Base-by-base conservation (phyloP, 768 basidiomycete species). In the Termitomyces sp. region DNA sequence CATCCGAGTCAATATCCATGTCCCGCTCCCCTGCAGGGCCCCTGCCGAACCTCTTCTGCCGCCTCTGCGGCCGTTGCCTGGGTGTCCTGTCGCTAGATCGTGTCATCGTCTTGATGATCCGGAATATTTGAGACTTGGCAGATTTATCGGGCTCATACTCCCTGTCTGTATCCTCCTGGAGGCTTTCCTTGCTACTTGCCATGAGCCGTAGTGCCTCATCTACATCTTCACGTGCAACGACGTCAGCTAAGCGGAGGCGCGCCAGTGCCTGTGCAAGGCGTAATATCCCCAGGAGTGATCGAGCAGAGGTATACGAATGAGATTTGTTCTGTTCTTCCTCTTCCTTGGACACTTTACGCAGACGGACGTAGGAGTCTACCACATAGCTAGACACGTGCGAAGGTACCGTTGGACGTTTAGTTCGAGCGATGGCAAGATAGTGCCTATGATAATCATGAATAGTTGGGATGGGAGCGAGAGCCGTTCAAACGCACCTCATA, bases 121-220 rank as follows among this genome's bases (percentile, higher is more conserved):
- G 82, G 77, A 89, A 96, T 72, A 98, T 92, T 74, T 91, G 87
- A 72, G 89, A 92, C 61, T 86, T 80, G 55, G 83, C 80, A 25
- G 95, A 93, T 65, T 85, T 84, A 70, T 99, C 96, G 4, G 80
- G 79, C 38, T 89, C 89, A 34, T 77, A 76, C 38, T 86, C 88
- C 48, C 81, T 81, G 47, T 89, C 88, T 20, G 86, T 84, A 11
- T 93, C 92, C 49, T 96, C 92, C 58, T 86, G 81, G 66, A 99
- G 77, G 69, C 89, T 93, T 69, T 92, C 91, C 74, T 98, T 99
- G 76, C 91, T 94, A 67, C 92, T 94, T 61, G 95, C 94, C 96
- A 99, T 98, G 63, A 99, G 78, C 43, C 97, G 87, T 63, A 99
- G 79, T 2, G 97, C 97, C 75, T 98, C 97, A 69, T 98, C 95